Evolutionary conservation across 2,329 filamentous ascomycete genomes (phyloP).

Genomic region (Hypoxylon sp.): DNA sequence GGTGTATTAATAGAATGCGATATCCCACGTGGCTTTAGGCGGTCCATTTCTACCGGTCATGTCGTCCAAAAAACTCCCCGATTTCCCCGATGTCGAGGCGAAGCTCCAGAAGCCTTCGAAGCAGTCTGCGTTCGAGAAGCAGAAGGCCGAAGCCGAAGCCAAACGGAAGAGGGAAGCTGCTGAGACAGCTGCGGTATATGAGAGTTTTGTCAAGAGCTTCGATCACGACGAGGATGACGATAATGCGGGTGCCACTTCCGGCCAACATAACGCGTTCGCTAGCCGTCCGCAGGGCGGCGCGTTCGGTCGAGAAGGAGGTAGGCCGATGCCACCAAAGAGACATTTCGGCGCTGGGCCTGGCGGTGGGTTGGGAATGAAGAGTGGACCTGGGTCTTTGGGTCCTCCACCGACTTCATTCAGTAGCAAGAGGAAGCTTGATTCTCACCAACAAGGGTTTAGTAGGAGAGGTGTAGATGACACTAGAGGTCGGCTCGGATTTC

Average conservation of each 20-base stretch:
- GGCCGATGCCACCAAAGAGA: conserved; percentile 64
- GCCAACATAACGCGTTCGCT: conserved; percentile 38
- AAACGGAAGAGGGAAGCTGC: conserved; percentile 87
- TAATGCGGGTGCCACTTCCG: conserved; percentile 40
- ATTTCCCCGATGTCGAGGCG: conserved; percentile 80
- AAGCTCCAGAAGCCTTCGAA: conserved; percentile 86
- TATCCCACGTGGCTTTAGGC: conserved; percentile 9
- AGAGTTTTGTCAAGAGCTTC: conserved; percentile 88
- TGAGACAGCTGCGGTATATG: conserved; percentile 88
- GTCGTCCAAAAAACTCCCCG: conserved; percentile 62
- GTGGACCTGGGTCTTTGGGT: conserved; percentile 74
- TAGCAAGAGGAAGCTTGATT: conserved; percentile 70
- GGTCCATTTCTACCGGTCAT: conserved; percentile 56
- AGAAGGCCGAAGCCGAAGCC: conserved; percentile 90
- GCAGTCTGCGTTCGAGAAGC: conserved; percentile 89
- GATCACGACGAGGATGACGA: conserved; percentile 70
- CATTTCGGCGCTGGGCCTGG: conserved; percentile 74
- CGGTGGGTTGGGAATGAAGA: conserved; percentile 67
- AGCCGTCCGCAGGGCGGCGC: conserved; percentile 43
- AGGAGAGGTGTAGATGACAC: conserved; percentile 54
- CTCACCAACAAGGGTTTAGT: conserved; percentile 59
- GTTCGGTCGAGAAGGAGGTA: conserved; percentile 51
- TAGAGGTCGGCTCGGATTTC: conserved; percentile 57
- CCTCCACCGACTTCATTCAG: conserved; percentile 64
- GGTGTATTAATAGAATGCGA: conserved; percentile 32